Evolutionary conservation across 2,329 filamentous ascomycete genomes (phyloP).

Genomic region (Zymoseptoria ardabiliae): DNA sequence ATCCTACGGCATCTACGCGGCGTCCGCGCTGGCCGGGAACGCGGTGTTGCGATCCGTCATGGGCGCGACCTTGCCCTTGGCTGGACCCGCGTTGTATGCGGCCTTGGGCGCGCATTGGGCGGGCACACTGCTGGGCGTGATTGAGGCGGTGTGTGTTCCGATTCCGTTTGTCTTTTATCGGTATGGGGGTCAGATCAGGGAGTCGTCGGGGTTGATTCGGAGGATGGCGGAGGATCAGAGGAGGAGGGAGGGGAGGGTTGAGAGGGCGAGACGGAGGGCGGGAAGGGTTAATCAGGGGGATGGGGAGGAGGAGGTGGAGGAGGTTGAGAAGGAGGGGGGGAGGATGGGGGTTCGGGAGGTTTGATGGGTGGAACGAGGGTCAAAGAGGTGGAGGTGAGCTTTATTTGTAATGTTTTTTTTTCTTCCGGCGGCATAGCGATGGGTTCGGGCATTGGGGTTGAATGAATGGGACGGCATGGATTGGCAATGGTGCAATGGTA

Average conservation of each 20-base stretch:
- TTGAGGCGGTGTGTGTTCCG: constrained; percentile 68
- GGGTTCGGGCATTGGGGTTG: neutral
- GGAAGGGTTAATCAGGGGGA: neutral
- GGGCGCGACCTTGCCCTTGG: constrained; percentile 71
- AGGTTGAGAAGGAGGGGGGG: neutral
- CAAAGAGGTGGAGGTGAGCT: neutral
- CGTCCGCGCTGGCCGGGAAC: constrained; percentile 73
- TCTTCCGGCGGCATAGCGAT: neutral
- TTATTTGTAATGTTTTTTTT: neutral
- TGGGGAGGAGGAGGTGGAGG: constrained; percentile 3
- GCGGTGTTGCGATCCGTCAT: constrained; percentile 64
- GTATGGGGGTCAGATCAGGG: constrained; percentile 47
- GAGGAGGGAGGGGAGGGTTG: constrained; percentile 38
- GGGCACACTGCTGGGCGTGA: constrained; percentile 63
- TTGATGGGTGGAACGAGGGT: neutral
- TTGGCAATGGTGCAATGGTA: too few relatives aligned
- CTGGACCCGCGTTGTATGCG: constrained; percentile 64
- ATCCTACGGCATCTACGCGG: constrained; percentile 74
- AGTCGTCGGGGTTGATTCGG: constrained; percentile 48
- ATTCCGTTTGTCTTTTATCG: constrained; percentile 39
- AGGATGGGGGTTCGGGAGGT: neutral
- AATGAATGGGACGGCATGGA: too few relatives aligned
- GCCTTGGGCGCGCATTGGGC: constrained; percentile 69
- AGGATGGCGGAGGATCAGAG: constrained; percentile 42
- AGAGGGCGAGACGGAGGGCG: constrained; percentile 12